These are phyloP conservation scores for Cutaneotrichosporon curvatum DNA, from an alignment of 1,284 basidiomycete species.

Conservation along the genomic window DNA sequence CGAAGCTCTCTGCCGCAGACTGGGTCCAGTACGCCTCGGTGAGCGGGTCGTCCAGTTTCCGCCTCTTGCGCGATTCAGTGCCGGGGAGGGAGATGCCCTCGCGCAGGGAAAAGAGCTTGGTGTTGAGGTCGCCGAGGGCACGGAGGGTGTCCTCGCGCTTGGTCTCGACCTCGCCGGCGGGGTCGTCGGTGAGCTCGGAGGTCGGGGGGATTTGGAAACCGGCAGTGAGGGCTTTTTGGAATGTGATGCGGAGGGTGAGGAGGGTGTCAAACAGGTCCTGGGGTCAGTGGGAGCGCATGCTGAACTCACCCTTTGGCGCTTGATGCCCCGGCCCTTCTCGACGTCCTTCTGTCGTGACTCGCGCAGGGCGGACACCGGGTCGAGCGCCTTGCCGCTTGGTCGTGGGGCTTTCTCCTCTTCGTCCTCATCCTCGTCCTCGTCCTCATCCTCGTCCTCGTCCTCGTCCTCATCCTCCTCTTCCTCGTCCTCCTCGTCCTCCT, in stretches of 20 bases:
- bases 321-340: conserved; percentile 68
- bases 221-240: conserved; percentile 69
- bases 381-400: conserved; percentile 27
- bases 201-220: conserved; percentile 32
- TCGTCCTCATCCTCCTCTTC: conserved; percentile 49
- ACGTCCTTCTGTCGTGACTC: conserved; percentile 45
- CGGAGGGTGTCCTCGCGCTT: conserved; percentile 28
- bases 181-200: conserved; percentile 17
- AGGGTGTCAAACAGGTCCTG: conserved; percentile 76
- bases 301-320: conserved; percentile 65
- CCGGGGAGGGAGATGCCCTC: conserved; percentile 47
- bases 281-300: not conserved
- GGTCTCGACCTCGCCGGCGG: conserved; percentile 23
- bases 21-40: conserved; percentile 31
- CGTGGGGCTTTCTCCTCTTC: conserved; percentile 31
- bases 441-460: conserved; percentile 47
- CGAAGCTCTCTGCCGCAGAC: conserved; percentile 31
- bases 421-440: conserved; percentile 42
- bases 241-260: conserved; percentile 75
- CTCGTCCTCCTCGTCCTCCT: conserved; percentile 42
- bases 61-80: conserved; percentile 11
- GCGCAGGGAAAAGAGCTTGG: conserved; percentile 57
- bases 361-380: conserved; percentile 47
- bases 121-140: conserved; percentile 31
- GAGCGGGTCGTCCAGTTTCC: conserved; percentile 11